Percentiles rank a stretch among this genome's conserved stretches.
phyloP scores from a whole-genome alignment of 768 basidiomycete genomes.

The Phaffia tasmanica region DNA sequence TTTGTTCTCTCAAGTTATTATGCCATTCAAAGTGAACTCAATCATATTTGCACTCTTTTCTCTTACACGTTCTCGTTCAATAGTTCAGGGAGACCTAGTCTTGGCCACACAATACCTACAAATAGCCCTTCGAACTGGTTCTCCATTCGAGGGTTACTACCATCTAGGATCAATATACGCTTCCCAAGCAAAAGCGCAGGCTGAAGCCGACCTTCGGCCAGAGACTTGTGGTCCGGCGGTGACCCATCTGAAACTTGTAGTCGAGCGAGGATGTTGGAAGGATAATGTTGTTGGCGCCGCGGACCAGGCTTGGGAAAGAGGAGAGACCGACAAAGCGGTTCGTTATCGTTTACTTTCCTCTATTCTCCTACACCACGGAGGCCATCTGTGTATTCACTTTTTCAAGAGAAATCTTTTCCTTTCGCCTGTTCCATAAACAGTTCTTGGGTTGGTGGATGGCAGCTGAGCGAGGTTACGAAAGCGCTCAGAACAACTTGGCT shows the following conservation, averaged over 20 bases:
- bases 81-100: constrained; percentile 59
- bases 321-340: constrained; percentile 71
- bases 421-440: too few species aligned
- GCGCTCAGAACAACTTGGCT: constrained; percentile 90
- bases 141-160: constrained; percentile 89
- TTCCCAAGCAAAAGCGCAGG: constrained; percentile 42
- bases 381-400: too few species aligned
- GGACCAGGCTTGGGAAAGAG: constrained; percentile 47
- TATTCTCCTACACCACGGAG: too few species aligned
- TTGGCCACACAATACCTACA: constrained; percentile 68
- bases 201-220: constrained; percentile 26
- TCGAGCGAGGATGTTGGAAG: constrained; percentile 79
- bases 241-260: constrained; percentile 82
- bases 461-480: constrained; percentile 81
- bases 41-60: background rate
- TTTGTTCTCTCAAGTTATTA: background rate
- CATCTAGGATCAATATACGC: constrained; percentile 78
- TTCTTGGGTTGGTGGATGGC: constrained; percentile 83
- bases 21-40: background rate
- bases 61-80: background rate
- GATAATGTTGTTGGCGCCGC: constrained; percentile 73
- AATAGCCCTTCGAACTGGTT: constrained; percentile 70
- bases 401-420: too few species aligned
- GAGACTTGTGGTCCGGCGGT: constrained; percentile 83
- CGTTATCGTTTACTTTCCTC: too few species aligned